Evolutionary conservation across 2,329 filamentous ascomycete species (phyloP).

Genomic region (Aspergillus fumigatiaffinis): DNA sequence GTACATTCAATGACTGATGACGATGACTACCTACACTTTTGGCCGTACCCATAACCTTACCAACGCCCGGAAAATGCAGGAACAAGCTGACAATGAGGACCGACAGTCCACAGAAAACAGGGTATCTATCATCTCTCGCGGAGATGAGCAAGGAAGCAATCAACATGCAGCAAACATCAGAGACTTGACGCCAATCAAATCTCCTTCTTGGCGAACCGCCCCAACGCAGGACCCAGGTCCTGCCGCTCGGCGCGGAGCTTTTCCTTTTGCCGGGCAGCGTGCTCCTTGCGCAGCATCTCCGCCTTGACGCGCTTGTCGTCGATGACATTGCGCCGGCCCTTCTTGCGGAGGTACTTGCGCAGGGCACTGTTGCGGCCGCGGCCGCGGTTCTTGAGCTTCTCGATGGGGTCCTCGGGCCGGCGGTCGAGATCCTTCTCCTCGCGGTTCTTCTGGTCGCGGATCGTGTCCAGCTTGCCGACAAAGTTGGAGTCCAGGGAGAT

Average conservation of each 20-base stretch:
- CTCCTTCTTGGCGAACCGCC: constrained; percentile 73
- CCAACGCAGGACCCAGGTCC: constrained; percentile 80
- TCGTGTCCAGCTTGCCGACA: constrained; percentile 79
- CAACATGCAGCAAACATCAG: constrained; percentile 1
- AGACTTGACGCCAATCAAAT: constrained; percentile 13
- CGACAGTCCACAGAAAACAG: neutral
- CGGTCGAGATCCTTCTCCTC: constrained; percentile 77
- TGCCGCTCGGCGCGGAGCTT: constrained; percentile 63
- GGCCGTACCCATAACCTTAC: neutral
- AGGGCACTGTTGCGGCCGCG: constrained; percentile 86
- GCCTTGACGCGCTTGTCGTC: constrained; percentile 89
- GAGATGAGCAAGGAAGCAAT: constrained; percentile 6
- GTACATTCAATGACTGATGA: constrained; percentile 1
- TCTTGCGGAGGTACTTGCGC: constrained; percentile 86
- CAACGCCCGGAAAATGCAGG: constrained; percentile 5
- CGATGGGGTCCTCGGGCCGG: constrained; percentile 57
- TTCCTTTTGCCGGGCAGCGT: constrained; percentile 65
- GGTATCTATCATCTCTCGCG: constrained; percentile 11
- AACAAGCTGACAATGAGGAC: neutral
- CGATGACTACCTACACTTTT: neutral
- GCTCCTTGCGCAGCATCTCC: constrained; percentile 71
- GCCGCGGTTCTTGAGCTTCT: constrained; percentile 67
- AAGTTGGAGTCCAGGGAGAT: constrained; percentile 91
- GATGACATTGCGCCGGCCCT: constrained; percentile 86
- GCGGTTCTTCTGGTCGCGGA: constrained; percentile 71